Conservation (phyloP, 2,329 filamentous ascomycete species). For the Harringtonia lauricola region DNA sequence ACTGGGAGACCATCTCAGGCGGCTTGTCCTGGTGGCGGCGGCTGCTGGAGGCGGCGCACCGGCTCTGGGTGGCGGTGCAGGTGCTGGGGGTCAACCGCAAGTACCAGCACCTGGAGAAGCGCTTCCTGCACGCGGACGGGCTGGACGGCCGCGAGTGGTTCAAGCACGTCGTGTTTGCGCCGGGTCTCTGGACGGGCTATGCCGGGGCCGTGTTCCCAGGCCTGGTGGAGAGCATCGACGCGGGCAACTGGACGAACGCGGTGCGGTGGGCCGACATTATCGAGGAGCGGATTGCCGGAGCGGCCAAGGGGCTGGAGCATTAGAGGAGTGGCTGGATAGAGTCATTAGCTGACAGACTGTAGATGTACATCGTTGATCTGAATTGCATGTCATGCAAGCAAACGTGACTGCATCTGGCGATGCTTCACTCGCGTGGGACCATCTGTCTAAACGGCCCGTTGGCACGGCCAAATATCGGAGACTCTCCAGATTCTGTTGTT, state of each 20-base stretch:
- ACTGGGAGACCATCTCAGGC: neutral
- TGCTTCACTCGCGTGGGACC: too few species aligned
- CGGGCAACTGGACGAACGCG: conserved; percentile 45
- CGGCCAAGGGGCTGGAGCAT: conserved; percentile 27
- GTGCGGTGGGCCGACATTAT: conserved; percentile 50
- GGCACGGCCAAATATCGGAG: too few species aligned
- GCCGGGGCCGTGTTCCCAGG: conserved; percentile 61
- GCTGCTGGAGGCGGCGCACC: conserved; percentile 40
- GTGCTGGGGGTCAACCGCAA: conserved; percentile 53
- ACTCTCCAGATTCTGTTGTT: too few species aligned
- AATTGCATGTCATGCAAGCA: too few species aligned
- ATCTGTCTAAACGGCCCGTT: too few species aligned
- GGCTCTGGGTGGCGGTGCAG: conserved; percentile 11
- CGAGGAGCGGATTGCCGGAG: conserved; percentile 34
- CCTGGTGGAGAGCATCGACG: conserved; percentile 50
- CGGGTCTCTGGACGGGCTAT: conserved; percentile 81
- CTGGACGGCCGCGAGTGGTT: conserved; percentile 78
- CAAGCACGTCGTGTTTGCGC: conserved; percentile 51
- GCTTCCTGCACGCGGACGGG: conserved; percentile 65
- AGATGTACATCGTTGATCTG: too few species aligned
- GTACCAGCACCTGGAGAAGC: conserved; percentile 75
- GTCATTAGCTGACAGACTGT: too few species aligned
- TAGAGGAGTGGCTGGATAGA: too few species aligned
- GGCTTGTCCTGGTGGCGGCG: conserved; percentile 57
- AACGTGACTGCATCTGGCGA: too few species aligned